A percentile compares a stretch with the other conserved stretches of the same genome.
Evolutionary conservation across 257 asterid genomes (phyloP).

Genomic region (Solanum corneliomulleri): DNA sequence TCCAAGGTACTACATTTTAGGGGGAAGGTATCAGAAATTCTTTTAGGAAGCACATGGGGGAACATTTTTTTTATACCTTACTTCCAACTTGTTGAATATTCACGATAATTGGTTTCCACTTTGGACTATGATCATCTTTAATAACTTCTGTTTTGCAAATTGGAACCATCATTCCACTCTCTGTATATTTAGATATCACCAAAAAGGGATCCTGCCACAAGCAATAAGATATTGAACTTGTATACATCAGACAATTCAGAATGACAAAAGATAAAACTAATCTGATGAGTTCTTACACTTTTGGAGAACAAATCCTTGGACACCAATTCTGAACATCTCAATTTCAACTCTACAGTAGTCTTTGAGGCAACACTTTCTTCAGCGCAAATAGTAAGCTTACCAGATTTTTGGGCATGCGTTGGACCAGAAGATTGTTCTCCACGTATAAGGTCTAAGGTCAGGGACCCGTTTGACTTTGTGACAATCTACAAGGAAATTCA

Average conservation of each 20-base stretch:
- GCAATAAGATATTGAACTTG: neutral
- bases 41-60: neutral
- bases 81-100: conserved; percentile 90
- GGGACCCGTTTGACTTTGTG: conserved; percentile 40
- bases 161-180: conserved; percentile 60
- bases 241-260: neutral
- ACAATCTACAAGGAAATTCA: conserved; percentile 41
- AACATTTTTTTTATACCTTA: conserved; percentile 50
- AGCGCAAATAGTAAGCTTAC: conserved; percentile 61
- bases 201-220: conserved; percentile 87
- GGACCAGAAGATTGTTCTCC: conserved; percentile 37
- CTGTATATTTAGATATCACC: conserved; percentile 64
- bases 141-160: conserved; percentile 95
- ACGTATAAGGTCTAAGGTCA: conserved; percentile 54
- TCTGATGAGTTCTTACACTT: conserved; percentile 44
- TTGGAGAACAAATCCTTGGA: conserved; percentile 89
- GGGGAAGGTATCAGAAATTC: neutral
- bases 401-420: conserved; percentile 29
- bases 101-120: conserved; percentile 65
- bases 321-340: conserved; percentile 83
- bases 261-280: neutral
- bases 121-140: conserved; percentile 72
- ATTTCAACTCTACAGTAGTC: conserved; percentile 66
- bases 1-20: neutral
- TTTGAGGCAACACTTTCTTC: conserved; percentile 83